phyloP scores from a whole-genome alignment of 129 eudicot genomes.

The Deinandra increscens region DNA sequence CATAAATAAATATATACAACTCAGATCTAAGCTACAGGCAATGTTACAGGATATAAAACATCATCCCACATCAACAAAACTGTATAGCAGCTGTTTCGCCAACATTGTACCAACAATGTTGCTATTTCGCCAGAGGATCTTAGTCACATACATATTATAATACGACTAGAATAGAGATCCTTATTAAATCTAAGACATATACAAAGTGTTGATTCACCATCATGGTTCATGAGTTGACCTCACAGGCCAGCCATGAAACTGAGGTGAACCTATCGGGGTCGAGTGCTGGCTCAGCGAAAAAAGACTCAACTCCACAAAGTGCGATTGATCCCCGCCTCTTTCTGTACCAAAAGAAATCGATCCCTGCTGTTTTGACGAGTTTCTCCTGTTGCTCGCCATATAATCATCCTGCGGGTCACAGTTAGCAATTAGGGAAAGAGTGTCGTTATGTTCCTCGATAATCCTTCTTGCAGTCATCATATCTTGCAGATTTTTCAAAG shows the following conservation, averaged over 20 bases:
- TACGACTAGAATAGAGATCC: conserved; percentile 27
- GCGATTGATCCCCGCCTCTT: conserved; percentile 41
- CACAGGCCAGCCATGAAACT: conserved; percentile 67
- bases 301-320: conserved; percentile 74
- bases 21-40: background rate
- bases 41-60: background rate
- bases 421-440: conserved; percentile 68
- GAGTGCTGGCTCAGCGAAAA: conserved; percentile 57
- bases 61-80: conserved; percentile 15
- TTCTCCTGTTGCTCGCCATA: conserved; percentile 36
- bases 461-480: conserved; percentile 49
- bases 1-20: background rate
- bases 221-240: conserved; percentile 26
- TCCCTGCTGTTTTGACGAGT: conserved; percentile 54
- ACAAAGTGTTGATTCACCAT: conserved; percentile 37
- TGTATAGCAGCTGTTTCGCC: conserved; percentile 8
- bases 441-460: conserved; percentile 48
- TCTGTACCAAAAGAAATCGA: conserved; percentile 66
- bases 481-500: conserved; percentile 56
- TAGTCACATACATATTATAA: background rate
- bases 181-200: conserved; percentile 48
- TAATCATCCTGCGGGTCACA: conserved; percentile 43
- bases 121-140: background rate
- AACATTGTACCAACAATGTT: background rate
- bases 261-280: conserved; percentile 60